Base-by-base conservation (phyloP, 108 stramenopile species). In the Fragilaria radians region DNA sequence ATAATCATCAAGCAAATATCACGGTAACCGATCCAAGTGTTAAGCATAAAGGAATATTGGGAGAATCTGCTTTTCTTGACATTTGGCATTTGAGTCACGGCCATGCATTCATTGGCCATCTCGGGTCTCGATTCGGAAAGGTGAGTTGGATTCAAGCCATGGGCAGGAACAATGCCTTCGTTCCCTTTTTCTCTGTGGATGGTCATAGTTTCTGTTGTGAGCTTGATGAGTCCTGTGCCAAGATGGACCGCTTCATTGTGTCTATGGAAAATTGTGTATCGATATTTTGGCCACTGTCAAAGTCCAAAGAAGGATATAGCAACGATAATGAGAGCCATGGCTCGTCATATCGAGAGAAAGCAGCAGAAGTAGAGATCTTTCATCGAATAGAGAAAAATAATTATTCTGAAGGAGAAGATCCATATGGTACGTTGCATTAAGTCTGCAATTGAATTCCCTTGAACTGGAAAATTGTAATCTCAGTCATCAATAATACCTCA, bases 121-220 rank as follows among this genome's bases (percentile, higher is more conserved):
- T 71, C 30, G 64, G 63, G 24, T 65, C 63, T 17, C 63, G 70
- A 9, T 71, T 65, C 54, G 70, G 70, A 3, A 71, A 71, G 27
- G 63, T 65, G 3, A 45, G 52, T 1, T 71, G 63, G 63, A 19
- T 48, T 22, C 22, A 65, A 30, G 64, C 64, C 19, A 71, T 63
- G 1, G 50, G 58, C 19, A 49, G 70, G 11, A 48, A 60, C 30
- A 21, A 71, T 50, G 29, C 3, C 5, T 23, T 63, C 28, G 25
- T 60, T 24, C 59, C 59, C 14, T 59, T 59, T 34, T 65, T 59
- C 42, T 28, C 63, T 0, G 63, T 65, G 22, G 70, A 71, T 30
- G 70, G 70, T 3, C 63, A 71, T 34, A 65, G 63, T 48, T 11
- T 50, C 30, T 68, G 50, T 22, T 59, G 42, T 36, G 48, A 36